These are phyloP conservation scores for Sphaerobolus stellatus DNA, from an alignment of 1,284 basidiomycete genomes.

Conservation along the genomic window DNA sequence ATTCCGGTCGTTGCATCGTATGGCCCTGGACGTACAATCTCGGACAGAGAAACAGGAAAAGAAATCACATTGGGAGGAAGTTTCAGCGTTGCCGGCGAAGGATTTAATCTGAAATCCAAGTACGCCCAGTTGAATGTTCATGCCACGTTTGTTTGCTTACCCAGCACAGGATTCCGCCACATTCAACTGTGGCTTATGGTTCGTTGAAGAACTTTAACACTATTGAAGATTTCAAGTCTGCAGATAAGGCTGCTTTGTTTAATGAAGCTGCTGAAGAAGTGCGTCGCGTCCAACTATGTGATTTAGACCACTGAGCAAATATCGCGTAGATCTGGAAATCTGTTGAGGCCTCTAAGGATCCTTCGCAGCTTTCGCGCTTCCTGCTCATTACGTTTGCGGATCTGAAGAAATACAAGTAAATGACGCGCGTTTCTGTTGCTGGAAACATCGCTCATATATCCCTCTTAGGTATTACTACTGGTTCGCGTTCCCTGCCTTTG, in stretches of 20 bases:
- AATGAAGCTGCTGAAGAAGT: conserved; percentile 67
- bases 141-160: background rate
- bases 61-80: conserved; percentile 63
- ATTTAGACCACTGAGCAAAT: background rate
- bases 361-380: conserved; percentile 69
- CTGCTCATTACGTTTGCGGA: conserved; percentile 93
- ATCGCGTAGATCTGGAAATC: conserved; percentile 67
- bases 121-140: conserved; percentile 26
- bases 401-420: conserved; percentile 94
- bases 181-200: conserved; percentile 53
- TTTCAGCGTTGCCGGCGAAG: conserved; percentile 57
- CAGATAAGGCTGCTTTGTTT: conserved; percentile 86
- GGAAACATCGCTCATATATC: background rate
- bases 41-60: conserved; percentile 70
- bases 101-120: conserved; percentile 47
- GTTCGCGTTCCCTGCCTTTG: conserved; percentile 95
- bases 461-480: conserved; percentile 74
- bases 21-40: conserved; percentile 66
- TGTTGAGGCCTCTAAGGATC: conserved; percentile 50
- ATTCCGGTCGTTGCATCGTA: conserved; percentile 70
- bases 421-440: background rate
- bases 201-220: conserved; percentile 93
- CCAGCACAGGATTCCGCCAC: conserved; percentile 37
- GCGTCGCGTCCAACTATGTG: conserved; percentile 17
- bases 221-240: conserved; percentile 90